Evolutionary conservation across 495 filamentous ascomycete genomes (phyloP).

Genomic region (Annulohypoxylon nitens): DNA sequence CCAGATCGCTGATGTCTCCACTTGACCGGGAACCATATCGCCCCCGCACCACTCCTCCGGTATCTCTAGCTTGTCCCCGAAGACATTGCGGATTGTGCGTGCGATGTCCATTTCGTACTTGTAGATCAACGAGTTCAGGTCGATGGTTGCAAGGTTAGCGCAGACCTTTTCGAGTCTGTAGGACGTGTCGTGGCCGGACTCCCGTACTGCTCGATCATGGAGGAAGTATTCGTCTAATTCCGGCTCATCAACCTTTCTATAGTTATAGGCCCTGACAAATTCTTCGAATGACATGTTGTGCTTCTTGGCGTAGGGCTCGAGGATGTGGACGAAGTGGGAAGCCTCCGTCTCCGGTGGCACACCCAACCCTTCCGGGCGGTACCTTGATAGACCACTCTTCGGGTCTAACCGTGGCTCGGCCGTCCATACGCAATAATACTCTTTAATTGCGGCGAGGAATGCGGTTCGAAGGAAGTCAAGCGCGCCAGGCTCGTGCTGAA

Average conservation of each 20-base stretch:
- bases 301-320: conserved; percentile 88
- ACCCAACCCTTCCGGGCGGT: conserved; percentile 88
- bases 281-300: conserved; percentile 82
- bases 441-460: conserved; percentile 93
- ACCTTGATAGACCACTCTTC: conserved; percentile 85
- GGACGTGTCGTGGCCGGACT: conserved; percentile 97
- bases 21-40: conserved; percentile 66
- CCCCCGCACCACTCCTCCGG: conserved; percentile 81
- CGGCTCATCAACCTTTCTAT: conserved; percentile 80
- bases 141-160: conserved; percentile 91
- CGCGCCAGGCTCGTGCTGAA: conserved; percentile 81
- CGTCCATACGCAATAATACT: conserved; percentile 94
- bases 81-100: conserved; percentile 81
- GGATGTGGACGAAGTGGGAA: conserved; percentile 85
- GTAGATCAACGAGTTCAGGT: conserved; percentile 92
- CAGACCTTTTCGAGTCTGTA: conserved; percentile 91
- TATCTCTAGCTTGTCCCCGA: conserved; percentile 81
- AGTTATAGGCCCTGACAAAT: conserved; percentile 89
- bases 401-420: conserved; percentile 82
- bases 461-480: conserved; percentile 81
- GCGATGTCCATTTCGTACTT: conserved; percentile 96
- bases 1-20: conserved; percentile 88
- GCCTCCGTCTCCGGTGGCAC: conserved; percentile 96
- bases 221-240: conserved; percentile 94
- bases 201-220: conserved; percentile 93